These are phyloP conservation scores for Lasiosphaeriaceae sp. DNA, from an alignment of 495 filamentous ascomycete genomes.

Conservation along the genomic window DNA sequence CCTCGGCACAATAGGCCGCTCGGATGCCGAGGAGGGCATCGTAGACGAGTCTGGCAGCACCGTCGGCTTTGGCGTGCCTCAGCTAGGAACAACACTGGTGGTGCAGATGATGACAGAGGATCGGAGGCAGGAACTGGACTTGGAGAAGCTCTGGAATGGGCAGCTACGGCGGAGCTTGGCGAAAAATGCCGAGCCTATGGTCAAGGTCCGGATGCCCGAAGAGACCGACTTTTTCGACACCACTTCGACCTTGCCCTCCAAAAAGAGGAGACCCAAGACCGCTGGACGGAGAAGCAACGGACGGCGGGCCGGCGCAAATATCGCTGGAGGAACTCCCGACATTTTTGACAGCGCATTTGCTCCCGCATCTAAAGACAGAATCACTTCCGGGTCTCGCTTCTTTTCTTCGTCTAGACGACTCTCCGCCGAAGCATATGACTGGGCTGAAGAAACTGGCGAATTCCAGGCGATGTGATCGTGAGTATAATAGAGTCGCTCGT, in stretches of 20 bases:
- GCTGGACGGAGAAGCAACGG: not conserved
- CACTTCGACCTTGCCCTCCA: not conserved
- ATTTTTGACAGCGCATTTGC: not conserved
- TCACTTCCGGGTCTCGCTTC: not conserved
- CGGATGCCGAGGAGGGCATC: slow-evolving; percentile 38
- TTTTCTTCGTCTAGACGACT: too few species aligned
- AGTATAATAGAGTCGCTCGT: slow-evolving; percentile 33
- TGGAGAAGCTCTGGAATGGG: slow-evolving; percentile 75
- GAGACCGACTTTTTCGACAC: not conserved
- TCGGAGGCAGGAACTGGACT: slow-evolving; percentile 75
- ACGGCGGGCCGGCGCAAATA: too few species aligned
- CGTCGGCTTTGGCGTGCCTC: slow-evolving; percentile 72
- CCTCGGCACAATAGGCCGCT: slow-evolving; percentile 62
- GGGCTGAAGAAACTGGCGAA: too few species aligned
- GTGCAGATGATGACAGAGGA: slow-evolving; percentile 88
- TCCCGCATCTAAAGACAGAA: not conserved
- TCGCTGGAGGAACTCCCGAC: too few species aligned
- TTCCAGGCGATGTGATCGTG: slow-evolving; percentile 37
- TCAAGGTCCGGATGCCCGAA: not conserved
- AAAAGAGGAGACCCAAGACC: not conserved
- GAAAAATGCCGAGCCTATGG: slow-evolving; percentile 2
- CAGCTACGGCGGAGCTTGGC: slow-evolving; percentile 19
- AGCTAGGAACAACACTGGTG: slow-evolving; percentile 59
- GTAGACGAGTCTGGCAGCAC: slow-evolving; percentile 42
- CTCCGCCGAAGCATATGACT: not conserved